Evolutionary conservation across 1,284 basidiomycete species (phyloP), one percentile per base, ranked within the genome.

Genomic region (Wolfiporia cocos): DNA sequence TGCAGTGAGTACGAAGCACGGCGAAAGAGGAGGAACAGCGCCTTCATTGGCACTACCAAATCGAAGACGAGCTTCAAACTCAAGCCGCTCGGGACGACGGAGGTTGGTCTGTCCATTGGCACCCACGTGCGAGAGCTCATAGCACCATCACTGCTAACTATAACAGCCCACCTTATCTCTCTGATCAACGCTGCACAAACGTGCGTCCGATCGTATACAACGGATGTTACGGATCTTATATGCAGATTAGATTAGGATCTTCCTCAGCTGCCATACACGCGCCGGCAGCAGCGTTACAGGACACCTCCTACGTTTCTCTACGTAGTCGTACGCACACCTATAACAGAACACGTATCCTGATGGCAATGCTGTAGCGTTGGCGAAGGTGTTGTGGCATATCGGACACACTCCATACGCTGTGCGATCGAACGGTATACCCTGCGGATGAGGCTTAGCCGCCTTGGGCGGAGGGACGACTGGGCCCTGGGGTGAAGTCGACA

Each of bases 331-430:
- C 40, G 86, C 85, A 65, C 95, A 98, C 32, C 88, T 83, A 65
- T 96, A 99, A 66, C 95, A 97, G 58, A 91, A 95, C 6, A 97
- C 91, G 71, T 94, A 97, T 34, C 96, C 94, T 22, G 84, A 89
- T 7, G 92, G 90, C 33, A 98, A 65, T 20, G 91, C 87, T 14
- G 92, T 94, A 24, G 94, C 87, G 59, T 98, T 98, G 58, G 80
- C 81, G 45, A 96, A 81, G 38, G 67, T 62, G 23, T 77, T 72
- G 30, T 71, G 73, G 64, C 94, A 98, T 23, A 98, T 65, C 10
- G 90, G 87, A 65, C 95, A 98, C 38, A 70, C 67, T 5, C 92
- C 91, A 57, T 89, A 95, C 51, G 72, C 72, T 28, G 71, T 67
- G 46, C 58, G 68, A 51, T 81, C 76, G 52, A 86, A 70, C 20